These are phyloP conservation scores for Vitis vinifera DNA, from an alignment of 164 flowering plant species.

Conservation along the genomic window ASM3070453v1 NC_081816.1:12546501-12547000, in stretches of 20 bases:
- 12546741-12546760: background rate
- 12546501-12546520: background rate
- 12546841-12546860: background rate
- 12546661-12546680: background rate
- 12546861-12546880: background rate
- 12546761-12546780: background rate
- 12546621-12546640: background rate
- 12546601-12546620: no score
- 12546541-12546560: no score
- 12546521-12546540: background rate
- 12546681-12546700: background rate
- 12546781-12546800: background rate
- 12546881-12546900: background rate
- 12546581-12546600: no score
- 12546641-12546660: background rate
- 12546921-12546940: no score
- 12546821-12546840: background rate
- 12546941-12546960: no score
- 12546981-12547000: no score
- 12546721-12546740: background rate
- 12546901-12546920: background rate
- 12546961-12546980: no score
- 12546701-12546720: background rate
- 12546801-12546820: background rate
- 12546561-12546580: no score